phyloP scores from a whole-genome alignment of 257 asterid genomes.

The Solanum phureja region DNA sequence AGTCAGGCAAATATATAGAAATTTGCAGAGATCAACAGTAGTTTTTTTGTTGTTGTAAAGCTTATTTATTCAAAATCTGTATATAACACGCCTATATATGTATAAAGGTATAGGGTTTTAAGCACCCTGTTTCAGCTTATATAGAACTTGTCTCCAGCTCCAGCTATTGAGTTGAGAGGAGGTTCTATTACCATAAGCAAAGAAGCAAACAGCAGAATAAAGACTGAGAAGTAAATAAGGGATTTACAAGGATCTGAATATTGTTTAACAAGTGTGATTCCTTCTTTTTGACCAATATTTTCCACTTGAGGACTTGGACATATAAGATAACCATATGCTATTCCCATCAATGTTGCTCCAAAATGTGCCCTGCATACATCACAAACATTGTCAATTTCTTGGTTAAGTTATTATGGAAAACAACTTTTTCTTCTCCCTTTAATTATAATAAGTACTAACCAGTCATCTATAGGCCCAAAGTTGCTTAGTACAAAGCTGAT shows the following conservation, averaged over 20 bases:
- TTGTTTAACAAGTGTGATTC: slow-evolving; percentile 34
- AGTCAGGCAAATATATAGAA: too few species aligned
- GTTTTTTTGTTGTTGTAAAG: neutral
- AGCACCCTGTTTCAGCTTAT: neutral
- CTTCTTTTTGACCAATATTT: slow-evolving; percentile 34
- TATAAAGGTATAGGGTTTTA: neutral
- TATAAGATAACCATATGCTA: slow-evolving; percentile 50
- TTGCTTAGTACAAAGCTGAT: slow-evolving; percentile 53
- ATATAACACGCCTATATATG: neutral
- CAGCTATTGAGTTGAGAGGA: slow-evolving; percentile 32
- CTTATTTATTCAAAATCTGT: neutral
- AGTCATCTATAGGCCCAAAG: slow-evolving; percentile 67
- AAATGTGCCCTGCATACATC: slow-evolving; percentile 55
- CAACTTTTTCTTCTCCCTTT: too few species aligned
- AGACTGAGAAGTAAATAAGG: slow-evolving; percentile 41
- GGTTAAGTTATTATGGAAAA: too few species aligned
- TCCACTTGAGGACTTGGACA: slow-evolving; percentile 48
- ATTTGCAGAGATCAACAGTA: too few species aligned
- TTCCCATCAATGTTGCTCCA: slow-evolving; percentile 53
- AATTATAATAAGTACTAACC: slow-evolving; percentile 23
- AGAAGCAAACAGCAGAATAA: slow-evolving; percentile 37
- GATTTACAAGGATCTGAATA: slow-evolving; percentile 63
- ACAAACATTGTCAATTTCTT: neutral
- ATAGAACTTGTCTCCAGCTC: neutral
- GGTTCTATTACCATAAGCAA: slow-evolving; percentile 50